Evolutionary conservation across 106 monocot genomes (phyloP).

Genomic region (Narthecium ossifragum): DNA sequence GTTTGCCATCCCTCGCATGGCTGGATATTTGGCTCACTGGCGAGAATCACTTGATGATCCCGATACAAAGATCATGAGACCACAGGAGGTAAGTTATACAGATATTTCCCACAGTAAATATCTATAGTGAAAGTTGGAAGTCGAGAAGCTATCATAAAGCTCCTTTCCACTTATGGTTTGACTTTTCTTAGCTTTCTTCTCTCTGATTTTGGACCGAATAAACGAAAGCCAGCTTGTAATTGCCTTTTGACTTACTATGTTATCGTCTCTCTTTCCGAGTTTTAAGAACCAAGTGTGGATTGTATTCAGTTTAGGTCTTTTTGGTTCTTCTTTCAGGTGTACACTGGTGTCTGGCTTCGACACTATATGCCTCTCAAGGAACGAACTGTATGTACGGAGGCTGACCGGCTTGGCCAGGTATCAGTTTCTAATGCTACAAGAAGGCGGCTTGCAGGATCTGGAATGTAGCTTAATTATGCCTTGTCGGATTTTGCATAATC

Average conservation of each 20-base stretch:
- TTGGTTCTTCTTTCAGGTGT: constrained; percentile 46
- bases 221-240: too few relatives aligned
- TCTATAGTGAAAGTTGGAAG: too few relatives aligned
- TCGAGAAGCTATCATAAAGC: too few relatives aligned
- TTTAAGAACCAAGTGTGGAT: too few relatives aligned
- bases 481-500: too few relatives aligned
- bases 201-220: too few relatives aligned
- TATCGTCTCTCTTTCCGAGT: too few relatives aligned
- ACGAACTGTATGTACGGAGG: constrained; percentile 24
- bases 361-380: constrained; percentile 64
- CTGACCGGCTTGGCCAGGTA: constrained; percentile 58
- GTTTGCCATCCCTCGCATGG: constrained; percentile 96
- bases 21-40: constrained; percentile 94
- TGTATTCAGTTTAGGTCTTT: background rate
- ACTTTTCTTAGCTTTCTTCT: too few relatives aligned
- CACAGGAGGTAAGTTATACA: constrained; percentile 68
- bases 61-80: constrained; percentile 98
- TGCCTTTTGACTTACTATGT: too few relatives aligned
- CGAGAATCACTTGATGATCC: constrained; percentile 99
- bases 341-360: constrained; percentile 79
- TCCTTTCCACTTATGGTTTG: too few relatives aligned
- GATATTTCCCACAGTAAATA: too few relatives aligned
- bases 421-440: constrained; percentile 83
- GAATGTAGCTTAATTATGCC: constrained; percentile 29
- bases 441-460: constrained; percentile 61